Percentiles rank a stretch among this genome's conserved stretches.
These are phyloP conservation scores for Bruguiera gymnorhiza DNA, from an alignment of 345 rosid genomes.

Conservation along the genomic window DNA sequence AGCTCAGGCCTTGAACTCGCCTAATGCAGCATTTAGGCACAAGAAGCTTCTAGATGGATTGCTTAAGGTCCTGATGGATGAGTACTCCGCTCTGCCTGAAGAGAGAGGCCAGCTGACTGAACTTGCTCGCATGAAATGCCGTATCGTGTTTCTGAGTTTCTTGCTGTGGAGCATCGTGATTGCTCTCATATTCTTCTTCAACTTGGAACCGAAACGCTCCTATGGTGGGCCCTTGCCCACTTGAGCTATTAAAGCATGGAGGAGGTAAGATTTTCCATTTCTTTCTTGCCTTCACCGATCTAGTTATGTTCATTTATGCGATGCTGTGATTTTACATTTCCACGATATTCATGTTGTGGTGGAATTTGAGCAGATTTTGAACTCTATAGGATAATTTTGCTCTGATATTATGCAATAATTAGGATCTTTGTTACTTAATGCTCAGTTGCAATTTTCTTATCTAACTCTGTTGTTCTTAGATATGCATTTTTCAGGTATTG, in stretches of 20 bases:
- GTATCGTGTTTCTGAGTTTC: constrained; percentile 13
- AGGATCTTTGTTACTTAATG: too few relatives aligned
- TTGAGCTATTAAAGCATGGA: constrained; percentile 6
- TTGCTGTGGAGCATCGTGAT: constrained; percentile 27
- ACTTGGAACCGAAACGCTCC: constrained; percentile 1
- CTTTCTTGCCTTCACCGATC: not conserved
- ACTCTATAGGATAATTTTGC: too few relatives aligned
- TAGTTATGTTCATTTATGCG: not conserved
- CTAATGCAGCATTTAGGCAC: constrained; percentile 17
- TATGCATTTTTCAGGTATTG: too few relatives aligned
- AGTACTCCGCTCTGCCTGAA: constrained; percentile 25
- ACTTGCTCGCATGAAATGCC: constrained; percentile 16
- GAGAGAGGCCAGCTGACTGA: constrained; percentile 17
- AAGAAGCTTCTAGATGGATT: constrained; percentile 39
- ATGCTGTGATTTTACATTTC: not conserved
- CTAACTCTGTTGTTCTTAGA: too few relatives aligned
- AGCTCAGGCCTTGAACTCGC: constrained; percentile 25
- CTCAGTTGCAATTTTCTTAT: too few relatives aligned
- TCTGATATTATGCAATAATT: too few relatives aligned
- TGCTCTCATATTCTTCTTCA: constrained; percentile 14
- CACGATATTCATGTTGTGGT: not conserved
- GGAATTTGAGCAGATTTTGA: not conserved
- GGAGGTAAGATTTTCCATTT: constrained; percentile 7
- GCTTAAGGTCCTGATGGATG: constrained; percentile 18
- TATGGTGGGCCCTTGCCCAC: constrained; percentile 32